Conservation (phyloP, 139 green algal genomes). For the Mychonastes homosphaera region DNA sequence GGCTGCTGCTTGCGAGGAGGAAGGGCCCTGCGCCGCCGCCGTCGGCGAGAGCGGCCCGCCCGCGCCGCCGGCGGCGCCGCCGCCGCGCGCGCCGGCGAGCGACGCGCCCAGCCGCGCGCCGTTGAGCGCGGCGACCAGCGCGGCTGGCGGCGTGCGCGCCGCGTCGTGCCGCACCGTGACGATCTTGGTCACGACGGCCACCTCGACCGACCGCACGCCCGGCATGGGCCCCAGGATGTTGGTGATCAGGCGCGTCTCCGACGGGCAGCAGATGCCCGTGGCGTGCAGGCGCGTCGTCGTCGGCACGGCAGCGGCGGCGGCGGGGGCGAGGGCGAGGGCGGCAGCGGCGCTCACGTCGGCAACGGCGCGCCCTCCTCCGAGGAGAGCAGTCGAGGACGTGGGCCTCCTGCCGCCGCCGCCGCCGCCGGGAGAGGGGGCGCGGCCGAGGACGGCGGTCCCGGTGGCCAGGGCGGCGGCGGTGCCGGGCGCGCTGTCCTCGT, state of each 20-base stretch:
- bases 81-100: constrained; percentile 15
- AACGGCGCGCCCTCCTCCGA: neutral
- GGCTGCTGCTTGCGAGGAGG: constrained; percentile 6
- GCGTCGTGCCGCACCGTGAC: constrained; percentile 48
- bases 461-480: no score
- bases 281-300: constrained; percentile 33
- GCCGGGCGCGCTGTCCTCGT: no score
- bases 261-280: constrained; percentile 58
- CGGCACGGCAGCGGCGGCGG: neutral
- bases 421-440: neutral
- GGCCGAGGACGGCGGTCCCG: neutral
- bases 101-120: constrained; percentile 40
- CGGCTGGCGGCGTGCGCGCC: constrained; percentile 16
- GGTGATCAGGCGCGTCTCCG: constrained; percentile 49
- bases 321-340: neutral
- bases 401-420: neutral
- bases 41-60: neutral
- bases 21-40: neutral
- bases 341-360: neutral
- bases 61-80: neutral
- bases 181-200: constrained; percentile 47
- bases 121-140: constrained; percentile 56
- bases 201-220: constrained; percentile 31
- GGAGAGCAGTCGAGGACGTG: neutral
- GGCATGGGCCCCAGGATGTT: constrained; percentile 35